Percentiles rank a stretch among this genome's conserved stretches.
These are phyloP conservation scores for Annulohypoxylon stygium DNA, from an alignment of 495 filamentous ascomycete genomes.

Conservation along the genomic window DNA sequence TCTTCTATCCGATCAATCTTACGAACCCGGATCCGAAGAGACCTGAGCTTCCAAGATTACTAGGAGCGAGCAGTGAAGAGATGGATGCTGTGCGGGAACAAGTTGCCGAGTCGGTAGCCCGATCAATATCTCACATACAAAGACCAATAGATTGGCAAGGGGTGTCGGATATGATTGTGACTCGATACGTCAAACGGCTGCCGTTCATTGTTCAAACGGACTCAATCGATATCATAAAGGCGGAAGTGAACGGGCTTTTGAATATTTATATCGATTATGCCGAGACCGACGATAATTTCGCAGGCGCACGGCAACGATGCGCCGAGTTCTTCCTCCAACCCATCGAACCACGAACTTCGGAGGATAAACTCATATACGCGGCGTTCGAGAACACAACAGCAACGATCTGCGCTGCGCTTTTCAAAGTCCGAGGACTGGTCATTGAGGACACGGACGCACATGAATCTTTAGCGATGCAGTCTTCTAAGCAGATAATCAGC, in stretches of 20 bases:
- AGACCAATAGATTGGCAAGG: constrained; percentile 69
- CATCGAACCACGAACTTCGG: constrained; percentile 50
- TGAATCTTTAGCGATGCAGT: constrained; percentile 6
- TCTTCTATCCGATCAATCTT: constrained; percentile 67
- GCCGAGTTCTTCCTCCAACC: constrained; percentile 59
- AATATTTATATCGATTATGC: constrained; percentile 63
- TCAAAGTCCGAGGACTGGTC: constrained; percentile 53
- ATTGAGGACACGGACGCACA: constrained; percentile 33
- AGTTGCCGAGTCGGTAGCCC: constrained; percentile 56
- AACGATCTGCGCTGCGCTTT: constrained; percentile 65
- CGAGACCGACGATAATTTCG: constrained; percentile 51
- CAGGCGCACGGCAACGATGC: constrained; percentile 63
- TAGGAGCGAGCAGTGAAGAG: constrained; percentile 51
- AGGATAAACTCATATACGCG: constrained; percentile 53
- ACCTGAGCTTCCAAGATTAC: constrained; percentile 62
- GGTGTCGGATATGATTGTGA: constrained; percentile 71
- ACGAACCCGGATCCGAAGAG: constrained; percentile 59
- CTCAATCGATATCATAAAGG: constrained; percentile 53
- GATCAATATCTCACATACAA: constrained; percentile 9
- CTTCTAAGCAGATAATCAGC: constrained; percentile 46
- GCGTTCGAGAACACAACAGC: constrained; percentile 63
- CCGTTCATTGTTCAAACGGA: constrained; percentile 59
- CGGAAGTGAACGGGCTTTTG: constrained; percentile 62
- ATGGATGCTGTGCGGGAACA: constrained; percentile 59
- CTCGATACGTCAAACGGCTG: constrained; percentile 68